Evolutionary conservation across 441 rosid genomes (phyloP).

Genomic region (Pelargonium myrrhifolium): DNA sequence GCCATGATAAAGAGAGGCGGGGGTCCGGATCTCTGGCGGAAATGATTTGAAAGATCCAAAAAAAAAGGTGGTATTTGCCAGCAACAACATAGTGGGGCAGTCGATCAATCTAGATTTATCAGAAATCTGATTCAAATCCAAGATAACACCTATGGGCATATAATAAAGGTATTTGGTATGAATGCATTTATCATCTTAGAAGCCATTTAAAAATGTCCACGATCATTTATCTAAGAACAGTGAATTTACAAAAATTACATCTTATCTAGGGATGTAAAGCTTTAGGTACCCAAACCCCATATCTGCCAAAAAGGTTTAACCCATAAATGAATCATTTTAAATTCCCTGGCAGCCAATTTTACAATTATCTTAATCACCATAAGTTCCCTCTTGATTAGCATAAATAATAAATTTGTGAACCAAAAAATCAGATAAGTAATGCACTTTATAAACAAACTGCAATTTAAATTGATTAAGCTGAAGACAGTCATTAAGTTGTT

Average conservation of each 20-base stretch:
- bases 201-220: background rate
- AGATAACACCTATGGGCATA: no score
- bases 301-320: constrained; percentile 1
- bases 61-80: no score
- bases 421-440: constrained; percentile 1
- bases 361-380: background rate
- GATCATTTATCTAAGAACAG: background rate
- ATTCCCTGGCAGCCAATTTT: background rate
- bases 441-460: background rate
- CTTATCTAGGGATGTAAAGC: background rate
- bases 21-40: no score
- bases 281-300: constrained; percentile 1
- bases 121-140: no score
- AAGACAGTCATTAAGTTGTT: constrained; percentile 1
- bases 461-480: background rate
- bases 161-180: background rate
- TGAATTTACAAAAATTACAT: background rate
- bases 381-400: background rate
- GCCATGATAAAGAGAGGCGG: no score
- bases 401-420: background rate
- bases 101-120: no score
- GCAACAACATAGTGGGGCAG: no score
- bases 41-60: no score
- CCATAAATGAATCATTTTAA: background rate
- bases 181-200: background rate